phyloP scores from a whole-genome alignment of 2,329 filamentous ascomycete species.

The Polytolypa hystricis region DNA sequence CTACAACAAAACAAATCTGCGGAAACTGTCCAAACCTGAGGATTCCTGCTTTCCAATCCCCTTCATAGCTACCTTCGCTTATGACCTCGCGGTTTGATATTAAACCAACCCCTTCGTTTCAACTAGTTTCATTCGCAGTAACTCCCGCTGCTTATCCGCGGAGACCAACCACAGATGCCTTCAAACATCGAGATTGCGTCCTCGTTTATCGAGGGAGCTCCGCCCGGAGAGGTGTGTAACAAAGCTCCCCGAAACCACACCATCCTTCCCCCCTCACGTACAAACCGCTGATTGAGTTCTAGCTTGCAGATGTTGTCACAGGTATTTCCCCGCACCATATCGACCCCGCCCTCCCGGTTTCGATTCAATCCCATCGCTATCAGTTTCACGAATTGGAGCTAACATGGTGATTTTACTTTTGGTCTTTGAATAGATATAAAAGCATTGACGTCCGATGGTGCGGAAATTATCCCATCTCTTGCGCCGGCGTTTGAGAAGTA shows the following conservation, averaged over 20 bases:
- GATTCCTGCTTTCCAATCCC: too few relatives aligned
- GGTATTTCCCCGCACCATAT: constrained; percentile 42
- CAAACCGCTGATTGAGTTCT: too few relatives aligned
- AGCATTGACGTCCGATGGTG: constrained; percentile 60
- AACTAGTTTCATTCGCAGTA: too few relatives aligned
- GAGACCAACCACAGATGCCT: constrained; percentile 26
- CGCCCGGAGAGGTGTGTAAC: constrained; percentile 75
- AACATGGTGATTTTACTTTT: neutral
- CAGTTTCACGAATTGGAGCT: neutral
- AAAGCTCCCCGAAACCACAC: constrained; percentile 6
- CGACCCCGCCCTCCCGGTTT: neutral
- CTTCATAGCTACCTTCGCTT: too few relatives aligned
- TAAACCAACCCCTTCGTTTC: too few relatives aligned
- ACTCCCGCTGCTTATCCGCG: too few relatives aligned
- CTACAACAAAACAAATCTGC: too few relatives aligned
- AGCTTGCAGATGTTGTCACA: constrained; percentile 82
- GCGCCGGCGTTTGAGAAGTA: constrained; percentile 82
- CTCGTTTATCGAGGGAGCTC: constrained; percentile 85
- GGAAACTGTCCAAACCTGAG: too few relatives aligned
- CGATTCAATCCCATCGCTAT: neutral
- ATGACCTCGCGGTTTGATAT: too few relatives aligned
- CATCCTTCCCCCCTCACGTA: neutral
- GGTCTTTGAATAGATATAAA: constrained; percentile 66
- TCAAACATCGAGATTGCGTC: constrained; percentile 53
- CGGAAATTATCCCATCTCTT: constrained; percentile 58